Base-by-base conservation (phyloP, 345 rosid species). In the Clausena lansium region DNA sequence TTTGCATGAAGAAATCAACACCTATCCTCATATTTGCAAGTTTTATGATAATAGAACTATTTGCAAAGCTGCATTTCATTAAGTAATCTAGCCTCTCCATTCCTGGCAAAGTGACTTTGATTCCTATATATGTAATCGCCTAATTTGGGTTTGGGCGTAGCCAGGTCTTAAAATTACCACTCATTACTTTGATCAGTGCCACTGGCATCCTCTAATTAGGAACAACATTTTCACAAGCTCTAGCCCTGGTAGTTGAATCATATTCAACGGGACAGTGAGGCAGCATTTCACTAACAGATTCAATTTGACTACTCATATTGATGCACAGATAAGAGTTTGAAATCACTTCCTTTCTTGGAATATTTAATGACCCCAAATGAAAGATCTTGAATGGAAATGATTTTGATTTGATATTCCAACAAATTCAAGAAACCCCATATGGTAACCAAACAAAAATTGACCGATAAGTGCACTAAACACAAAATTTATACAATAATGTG, bases 1-100 rank as follows among this genome's bases (percentile, higher is more conserved):
- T 11, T 66, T 39, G 1, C 73, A 30, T 79, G 75, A 59, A 76
- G 77, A 64, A 75, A 79, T 8, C 63, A 38, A 63, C 82, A 79
- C 27, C 41, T 76, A 45, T 50, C 79, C 50, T 50, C 77, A 67
- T 78, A 78, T 14, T 39, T 14, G 47, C 80, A 82, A 57, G 41
- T 73, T 41, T 41, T 41, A 13, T 41, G 47, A 41, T 41, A 41
- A 41, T 0, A 41, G 47, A 41, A 41, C 14, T 2, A 4, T 10
- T 4, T 41, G 9, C 1, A 41, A 41, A 41, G 14, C 13, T 41
- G 13, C 0, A 41, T 41, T 41, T 41, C 47, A 0, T 41, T 41
- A 10, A 1, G 47, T 10, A 9, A 41, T 41, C 47, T 41, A 10
- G 47, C 11, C 14, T 41, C 47, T 41, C 47, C 47, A 41, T 41